A percentile compares a stretch with the other conserved stretches of the same genome.
phyloP scores from a whole-genome alignment of 192 early-diverging fungal species.

The Coemansia furcata region DNA sequence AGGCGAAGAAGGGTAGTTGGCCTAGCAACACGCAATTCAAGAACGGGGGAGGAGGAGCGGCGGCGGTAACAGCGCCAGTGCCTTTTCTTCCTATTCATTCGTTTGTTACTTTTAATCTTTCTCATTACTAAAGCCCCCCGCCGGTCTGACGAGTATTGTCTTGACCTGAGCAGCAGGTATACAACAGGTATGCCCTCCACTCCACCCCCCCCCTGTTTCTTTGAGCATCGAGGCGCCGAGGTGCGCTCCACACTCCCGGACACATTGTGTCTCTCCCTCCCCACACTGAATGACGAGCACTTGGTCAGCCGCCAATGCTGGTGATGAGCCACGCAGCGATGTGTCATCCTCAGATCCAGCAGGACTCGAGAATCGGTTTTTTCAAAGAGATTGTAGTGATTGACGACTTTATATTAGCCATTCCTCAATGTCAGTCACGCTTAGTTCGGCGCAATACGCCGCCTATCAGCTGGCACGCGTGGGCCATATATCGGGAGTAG shows the following conservation, averaged over 20 bases:
- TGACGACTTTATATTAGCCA: neutral
- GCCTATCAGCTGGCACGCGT: neutral
- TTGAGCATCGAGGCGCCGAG: neutral
- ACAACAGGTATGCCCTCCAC: neutral
- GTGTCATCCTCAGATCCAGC: neutral
- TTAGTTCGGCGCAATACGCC: neutral
- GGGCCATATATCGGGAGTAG: neutral
- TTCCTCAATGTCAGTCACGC: slow-evolving; percentile 1
- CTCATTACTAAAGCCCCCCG: neutral
- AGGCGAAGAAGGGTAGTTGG: neutral
- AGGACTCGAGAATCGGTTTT: neutral
- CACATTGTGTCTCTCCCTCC: neutral
- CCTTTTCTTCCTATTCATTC: neutral
- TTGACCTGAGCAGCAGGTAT: neutral
- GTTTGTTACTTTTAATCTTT: neutral
- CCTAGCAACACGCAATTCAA: neutral
- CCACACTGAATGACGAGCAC: neutral
- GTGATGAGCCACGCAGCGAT: neutral
- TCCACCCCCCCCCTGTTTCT: neutral
- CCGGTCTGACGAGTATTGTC: neutral
- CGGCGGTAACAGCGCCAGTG: neutral
- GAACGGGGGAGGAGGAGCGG: too few relatives aligned
- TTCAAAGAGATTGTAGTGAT: neutral
- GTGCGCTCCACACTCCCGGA: neutral
- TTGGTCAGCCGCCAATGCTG: neutral